phyloP scores from a whole-genome alignment of 2,329 filamentous ascomycete species.

The Diaporthe longicolla region DNA sequence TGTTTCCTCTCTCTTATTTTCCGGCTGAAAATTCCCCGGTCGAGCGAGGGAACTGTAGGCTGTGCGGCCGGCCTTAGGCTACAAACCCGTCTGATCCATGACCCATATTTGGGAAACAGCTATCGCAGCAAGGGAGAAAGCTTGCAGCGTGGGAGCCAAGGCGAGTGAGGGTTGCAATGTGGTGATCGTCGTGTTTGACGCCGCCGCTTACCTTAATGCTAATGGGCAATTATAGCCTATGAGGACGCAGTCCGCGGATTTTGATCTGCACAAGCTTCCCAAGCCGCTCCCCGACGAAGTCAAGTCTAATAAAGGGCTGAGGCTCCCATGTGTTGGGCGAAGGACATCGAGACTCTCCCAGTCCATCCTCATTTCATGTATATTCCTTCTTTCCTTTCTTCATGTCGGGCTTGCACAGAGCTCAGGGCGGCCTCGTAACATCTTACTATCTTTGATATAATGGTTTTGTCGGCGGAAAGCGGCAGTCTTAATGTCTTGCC shows the following conservation, averaged over 20 bases:
- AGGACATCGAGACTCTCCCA: rapidly evolving
- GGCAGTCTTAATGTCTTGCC: constrained; percentile 46
- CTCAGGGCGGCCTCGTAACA: background rate
- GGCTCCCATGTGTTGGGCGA: background rate
- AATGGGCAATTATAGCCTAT: constrained; percentile 17
- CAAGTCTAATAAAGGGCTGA: constrained; percentile 16
- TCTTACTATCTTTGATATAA: background rate
- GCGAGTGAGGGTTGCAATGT: background rate
- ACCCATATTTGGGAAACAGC: background rate
- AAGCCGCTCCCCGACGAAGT: background rate
- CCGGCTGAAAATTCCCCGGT: constrained; percentile 3
- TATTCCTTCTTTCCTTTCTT: background rate
- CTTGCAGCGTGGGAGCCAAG: background rate
- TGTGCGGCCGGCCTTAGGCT: background rate
- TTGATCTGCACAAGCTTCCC: constrained; percentile 20
- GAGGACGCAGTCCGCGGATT: background rate
- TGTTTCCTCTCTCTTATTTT: background rate
- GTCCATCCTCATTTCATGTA: background rate
- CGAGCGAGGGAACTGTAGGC: background rate
- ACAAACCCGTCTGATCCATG: background rate
- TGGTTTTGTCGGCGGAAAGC: constrained; percentile 38
- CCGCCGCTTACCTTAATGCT: constrained; percentile 18
- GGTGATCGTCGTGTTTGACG: constrained; percentile 7
- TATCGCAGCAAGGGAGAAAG: background rate
- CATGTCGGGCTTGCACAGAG: background rate